Base-by-base conservation (phyloP, 2,329 filamentous ascomycete genomes). In the Calonectria pteridis region DNA sequence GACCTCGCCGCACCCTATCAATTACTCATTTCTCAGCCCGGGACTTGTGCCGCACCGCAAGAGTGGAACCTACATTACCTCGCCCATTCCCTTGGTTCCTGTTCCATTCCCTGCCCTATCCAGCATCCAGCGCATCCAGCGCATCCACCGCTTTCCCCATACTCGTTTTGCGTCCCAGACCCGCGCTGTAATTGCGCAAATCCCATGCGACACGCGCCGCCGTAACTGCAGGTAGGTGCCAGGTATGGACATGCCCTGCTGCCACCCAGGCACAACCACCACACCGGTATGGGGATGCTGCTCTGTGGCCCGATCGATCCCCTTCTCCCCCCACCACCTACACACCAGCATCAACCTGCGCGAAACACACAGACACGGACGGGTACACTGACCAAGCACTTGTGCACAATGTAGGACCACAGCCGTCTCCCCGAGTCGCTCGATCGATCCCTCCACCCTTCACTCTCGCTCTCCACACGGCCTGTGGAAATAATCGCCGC, bases 241-340 rank as follows among this genome's bases (percentile, higher is more conserved):
- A 63, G 46, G 51, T 67, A 51, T 46, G 33, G 50, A 43, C 31
- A 53, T 55, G 23, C 23, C 35, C 16, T 23, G 49, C 33, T 53
- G 65, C 65, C n/a, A 16, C 49, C 33, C 53, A 72, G 40, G 51
- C 18, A 67, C 63, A 51, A 63, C 69, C 53, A 43, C 53, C 18
- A 65, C 65, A 65, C 58, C 65, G 70, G 66, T 67, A 67, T 51
- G 65, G 67, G 64, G 67, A 65, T 43, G 35, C 63, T 66, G 75
- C 64, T 74, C 73, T 72, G 69, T 79, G 70, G 76, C 76, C 72
- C 78, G 78, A 80, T 80, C 77, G 77, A 79, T 77, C 76, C 70
- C 70, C n/a, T 63, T 50, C 51, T 62, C 49, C 76, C 76, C 76
- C 73, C 73, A 66, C 70, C 69, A 70, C 67, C 66, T 55, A 43